These are phyloP conservation scores for Acacia melanoxylon DNA, from an alignment of 306 rosid genomes.

Conservation along the genomic window DNA sequence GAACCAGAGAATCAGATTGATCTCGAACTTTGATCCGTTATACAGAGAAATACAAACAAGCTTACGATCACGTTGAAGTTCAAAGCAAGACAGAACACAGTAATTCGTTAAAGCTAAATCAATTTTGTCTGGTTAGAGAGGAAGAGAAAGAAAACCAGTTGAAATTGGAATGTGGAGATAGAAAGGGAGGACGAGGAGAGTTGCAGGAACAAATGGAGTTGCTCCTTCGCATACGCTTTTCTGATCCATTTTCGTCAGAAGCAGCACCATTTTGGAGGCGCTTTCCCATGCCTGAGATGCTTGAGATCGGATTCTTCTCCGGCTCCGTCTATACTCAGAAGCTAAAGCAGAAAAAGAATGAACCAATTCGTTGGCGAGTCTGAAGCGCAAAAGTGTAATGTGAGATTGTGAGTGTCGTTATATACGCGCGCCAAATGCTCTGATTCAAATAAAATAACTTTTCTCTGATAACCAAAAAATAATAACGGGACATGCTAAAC, in stretches of 20 bases:
- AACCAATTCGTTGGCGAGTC: not conserved
- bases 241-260: not conserved
- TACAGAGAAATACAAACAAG: not conserved
- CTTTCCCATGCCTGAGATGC: not conserved
- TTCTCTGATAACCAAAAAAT: not conserved
- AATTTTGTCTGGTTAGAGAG: slow-evolving; percentile 2
- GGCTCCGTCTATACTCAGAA: not conserved
- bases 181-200: slow-evolving; percentile 57
- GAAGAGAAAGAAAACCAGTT: slow-evolving; percentile 34
- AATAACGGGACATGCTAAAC: not conserved
- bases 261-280: not conserved
- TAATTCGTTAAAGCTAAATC: not conserved
- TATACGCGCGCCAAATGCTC: slow-evolving; percentile 17
- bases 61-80: not conserved
- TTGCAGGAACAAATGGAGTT: slow-evolving; percentile 57
- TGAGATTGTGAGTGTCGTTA: not conserved
- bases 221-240: slow-evolving; percentile 29
- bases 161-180: slow-evolving; percentile 46
- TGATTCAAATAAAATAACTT: not conserved
- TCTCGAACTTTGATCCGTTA: not conserved
- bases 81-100: not conserved
- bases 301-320: not conserved
- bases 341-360: not conserved
- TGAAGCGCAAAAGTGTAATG: not conserved
- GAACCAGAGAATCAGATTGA: not conserved